phyloP scores from a whole-genome alignment of 73 alveolate species.

The Tetrahymena thermophila region DNA sequence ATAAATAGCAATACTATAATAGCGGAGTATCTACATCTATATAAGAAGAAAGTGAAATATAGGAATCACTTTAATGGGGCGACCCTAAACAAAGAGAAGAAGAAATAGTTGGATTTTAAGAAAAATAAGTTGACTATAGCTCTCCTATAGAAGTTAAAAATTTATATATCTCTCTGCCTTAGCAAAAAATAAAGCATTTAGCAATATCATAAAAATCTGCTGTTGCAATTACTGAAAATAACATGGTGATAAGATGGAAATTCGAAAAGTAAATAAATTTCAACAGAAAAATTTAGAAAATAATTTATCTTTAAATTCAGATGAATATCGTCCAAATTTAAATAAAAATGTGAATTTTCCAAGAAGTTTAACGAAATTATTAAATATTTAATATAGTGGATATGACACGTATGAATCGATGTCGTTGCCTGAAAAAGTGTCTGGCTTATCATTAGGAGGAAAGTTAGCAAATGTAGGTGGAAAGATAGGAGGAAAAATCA shows the following conservation, averaged over 20 bases:
- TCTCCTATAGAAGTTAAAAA: neutral
- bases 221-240: neutral
- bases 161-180: neutral
- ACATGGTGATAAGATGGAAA: neutral
- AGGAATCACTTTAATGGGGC: neutral
- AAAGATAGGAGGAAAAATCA: neutral
- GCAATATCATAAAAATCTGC: neutral
- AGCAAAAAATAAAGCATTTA: neutral
- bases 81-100: neutral
- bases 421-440: neutral
- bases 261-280: neutral
- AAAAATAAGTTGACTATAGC: neutral
- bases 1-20: neutral
- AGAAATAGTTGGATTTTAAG: neutral
- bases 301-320: no score
- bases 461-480: neutral
- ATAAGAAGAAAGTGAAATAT: neutral
- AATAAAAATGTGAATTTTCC: no score
- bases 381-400: neutral
- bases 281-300: no score
- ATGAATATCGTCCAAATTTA: no score
- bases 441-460: neutral
- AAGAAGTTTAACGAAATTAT: neutral
- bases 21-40: neutral
- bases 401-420: neutral